Evolutionary conservation across 768 basidiomycete species (phyloP), one percentile per base, ranked within the genome.

Genomic region (Suillus cothurnatus): DNA sequence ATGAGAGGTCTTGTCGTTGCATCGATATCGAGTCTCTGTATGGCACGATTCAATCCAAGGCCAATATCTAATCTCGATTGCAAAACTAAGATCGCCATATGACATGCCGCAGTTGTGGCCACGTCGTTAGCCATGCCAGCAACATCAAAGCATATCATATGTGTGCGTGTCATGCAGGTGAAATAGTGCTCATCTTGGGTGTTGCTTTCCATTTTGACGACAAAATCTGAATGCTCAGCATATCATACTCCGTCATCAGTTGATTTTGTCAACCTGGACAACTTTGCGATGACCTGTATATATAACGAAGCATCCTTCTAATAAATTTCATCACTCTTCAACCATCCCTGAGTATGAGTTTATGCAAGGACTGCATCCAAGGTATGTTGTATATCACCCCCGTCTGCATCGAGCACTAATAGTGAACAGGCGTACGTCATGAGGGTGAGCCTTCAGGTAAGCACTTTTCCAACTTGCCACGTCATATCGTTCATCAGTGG

Each of bases 311-410:
- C 3, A 32, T n/a, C 14, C 21, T 19, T 39, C 52, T 38, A 45
- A 21, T n/a, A 21, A 58, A 11, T 28, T 9, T 39, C 9, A 2
- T 31, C 7, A 34, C 41, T 11, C 50, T 32, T 55, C 38, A 26
- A 39, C 6, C 50, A 36, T 43, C 21, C 2, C 19, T 61, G 32
- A 67, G 39, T 57, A 86, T 87, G 86, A 82, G 82, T 73, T 77
- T 86, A 66, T 86, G 87, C 75, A 76, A 81, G 65, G 72, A 88
- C 69, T 90, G 88, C 63, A 66, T 88, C 63, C 79, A 79, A 72
- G 86, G 88, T 85, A 61, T 45, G 76, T 63, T 45, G 21, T 36
- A 31, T 36, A 63, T 36, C 12, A 55, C 58, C 7, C 12, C 8
- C 38, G 21, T 66, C 38, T n/a, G 15, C 53, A n/a, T 47, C 6